A percentile compares a stretch with the other conserved stretches of the same genome.
Evolutionary conservation across 148 eudicot genomes (phyloP).

Genomic region (Linanthus parryae): DNA sequence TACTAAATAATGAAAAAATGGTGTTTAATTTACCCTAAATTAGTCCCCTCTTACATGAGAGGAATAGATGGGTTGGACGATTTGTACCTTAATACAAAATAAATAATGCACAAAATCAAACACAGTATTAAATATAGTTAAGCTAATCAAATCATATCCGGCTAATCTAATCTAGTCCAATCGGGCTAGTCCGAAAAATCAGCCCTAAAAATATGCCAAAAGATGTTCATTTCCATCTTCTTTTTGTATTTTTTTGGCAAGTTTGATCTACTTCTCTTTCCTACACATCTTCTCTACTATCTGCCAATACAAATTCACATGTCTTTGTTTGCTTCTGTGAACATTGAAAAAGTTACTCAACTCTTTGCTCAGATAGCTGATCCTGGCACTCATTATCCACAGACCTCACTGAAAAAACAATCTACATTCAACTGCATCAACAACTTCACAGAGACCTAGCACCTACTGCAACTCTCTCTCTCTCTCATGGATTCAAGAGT

Average conservation of each 20-base stretch:
- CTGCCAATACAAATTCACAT: constrained; percentile 63
- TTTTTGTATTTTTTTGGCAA: too few relatives aligned
- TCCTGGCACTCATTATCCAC: constrained; percentile 14
- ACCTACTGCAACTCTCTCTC: background rate
- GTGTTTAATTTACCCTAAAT: too few relatives aligned
- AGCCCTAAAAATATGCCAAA: background rate
- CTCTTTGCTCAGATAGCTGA: constrained; percentile 4
- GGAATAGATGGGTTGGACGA: too few relatives aligned
- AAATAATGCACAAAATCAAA: too few relatives aligned
- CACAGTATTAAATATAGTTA: too few relatives aligned
- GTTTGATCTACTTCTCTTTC: constrained; percentile 1
- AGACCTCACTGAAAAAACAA: background rate
- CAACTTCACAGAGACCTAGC: background rate
- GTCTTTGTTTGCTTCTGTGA: constrained; percentile 45
- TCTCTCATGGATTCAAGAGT: constrained; percentile 19
- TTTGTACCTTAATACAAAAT: too few relatives aligned
- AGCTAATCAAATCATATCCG: too few relatives aligned
- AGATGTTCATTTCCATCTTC: too few relatives aligned
- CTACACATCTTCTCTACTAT: constrained; percentile 21
- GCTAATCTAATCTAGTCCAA: too few relatives aligned
- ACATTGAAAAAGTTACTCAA: constrained; percentile 17
- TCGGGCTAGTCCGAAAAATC: too few relatives aligned
- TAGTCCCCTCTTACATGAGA: too few relatives aligned
- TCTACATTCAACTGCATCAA: background rate
- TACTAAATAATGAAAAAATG: too few relatives aligned